phyloP scores from a whole-genome alignment of 192 early-diverging fungal species.

The Gryganskiella cystojenkinii region DNA sequence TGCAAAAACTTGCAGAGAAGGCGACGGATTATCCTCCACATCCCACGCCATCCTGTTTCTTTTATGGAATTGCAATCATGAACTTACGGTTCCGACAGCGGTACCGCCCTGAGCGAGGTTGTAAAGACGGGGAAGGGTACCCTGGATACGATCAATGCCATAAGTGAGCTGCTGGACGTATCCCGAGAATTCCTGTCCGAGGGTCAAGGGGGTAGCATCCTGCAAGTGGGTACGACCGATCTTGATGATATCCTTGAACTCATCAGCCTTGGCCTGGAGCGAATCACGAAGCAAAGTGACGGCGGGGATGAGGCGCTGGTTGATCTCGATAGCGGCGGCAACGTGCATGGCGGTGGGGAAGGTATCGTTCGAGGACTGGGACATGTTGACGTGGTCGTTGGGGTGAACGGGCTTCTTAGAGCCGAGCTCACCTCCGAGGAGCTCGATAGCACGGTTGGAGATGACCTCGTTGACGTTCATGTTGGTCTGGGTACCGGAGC shows the following conservation, averaged over 20 bases:
- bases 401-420: slow-evolving; percentile 97
- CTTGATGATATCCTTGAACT: slow-evolving; percentile 96
- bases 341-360: slow-evolving; percentile 99
- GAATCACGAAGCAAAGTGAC: slow-evolving; percentile 84
- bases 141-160: slow-evolving; percentile 89
- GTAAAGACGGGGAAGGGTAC: slow-evolving; percentile 84
- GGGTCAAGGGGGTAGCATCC: slow-evolving; percentile 97
- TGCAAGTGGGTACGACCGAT: slow-evolving; percentile 99
- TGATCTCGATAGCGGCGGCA: slow-evolving; percentile 90
- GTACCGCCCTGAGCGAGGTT: slow-evolving; percentile 98
- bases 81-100: slow-evolving; percentile 88
- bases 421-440: slow-evolving; percentile 91
- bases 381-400: slow-evolving; percentile 99
- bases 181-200: slow-evolving; percentile 99
- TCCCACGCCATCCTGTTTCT: too few species aligned
- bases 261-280: slow-evolving; percentile 79
- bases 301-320: slow-evolving; percentile 87
- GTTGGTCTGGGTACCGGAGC: slow-evolving; percentile 98
- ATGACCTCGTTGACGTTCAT: slow-evolving; percentile 99
- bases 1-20: slow-evolving; percentile 1
- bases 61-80: background rate
- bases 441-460: slow-evolving; percentile 98
- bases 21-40: background rate
- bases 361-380: slow-evolving; percentile 98
- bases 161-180: slow-evolving; percentile 92